phyloP scores from a whole-genome alignment of 2,329 filamentous ascomycete species.

The Hirsutella thompsonii region DNA sequence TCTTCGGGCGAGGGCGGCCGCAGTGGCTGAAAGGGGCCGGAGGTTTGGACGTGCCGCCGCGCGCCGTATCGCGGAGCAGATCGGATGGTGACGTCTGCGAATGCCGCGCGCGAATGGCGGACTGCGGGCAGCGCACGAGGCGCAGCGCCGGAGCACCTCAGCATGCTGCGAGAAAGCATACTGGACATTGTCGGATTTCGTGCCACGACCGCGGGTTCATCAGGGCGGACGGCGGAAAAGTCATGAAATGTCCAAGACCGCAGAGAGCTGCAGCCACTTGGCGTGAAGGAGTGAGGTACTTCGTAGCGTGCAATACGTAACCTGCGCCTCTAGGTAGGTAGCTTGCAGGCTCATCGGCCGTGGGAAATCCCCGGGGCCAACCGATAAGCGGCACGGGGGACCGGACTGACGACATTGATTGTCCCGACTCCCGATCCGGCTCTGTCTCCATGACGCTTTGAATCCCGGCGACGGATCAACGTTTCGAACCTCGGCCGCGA shows the following conservation, averaged over 20 bases:
- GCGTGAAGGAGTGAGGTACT: no score
- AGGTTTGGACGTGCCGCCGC: slow-evolving; percentile 16
- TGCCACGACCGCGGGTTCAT: slow-evolving; percentile 4
- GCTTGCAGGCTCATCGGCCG: no score
- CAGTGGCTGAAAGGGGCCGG: slow-evolving; percentile 47
- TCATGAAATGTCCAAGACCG: no score
- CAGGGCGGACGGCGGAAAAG: slow-evolving; percentile 1
- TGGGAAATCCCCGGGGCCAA: no score
- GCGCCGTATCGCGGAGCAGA: background rate
- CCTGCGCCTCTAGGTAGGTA: no score
- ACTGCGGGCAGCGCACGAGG: slow-evolving; percentile 2
- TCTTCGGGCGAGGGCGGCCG: slow-evolving; percentile 67
- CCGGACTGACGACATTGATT: no score
- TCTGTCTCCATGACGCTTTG: no score
- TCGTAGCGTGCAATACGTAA: no score
- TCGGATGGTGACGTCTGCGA: slow-evolving; percentile 4
- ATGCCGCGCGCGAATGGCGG: background rate
- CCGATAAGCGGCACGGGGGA: no score
- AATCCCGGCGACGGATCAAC: no score
- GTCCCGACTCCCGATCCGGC: no score
- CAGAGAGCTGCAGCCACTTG: background rate
- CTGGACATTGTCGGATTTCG: slow-evolving; percentile 7
- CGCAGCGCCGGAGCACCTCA: slow-evolving; percentile 9
- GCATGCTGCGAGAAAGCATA: slow-evolving; percentile 17
- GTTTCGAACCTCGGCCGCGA: no score